These are phyloP conservation scores for Talaromyces proteolyticus DNA, from an alignment of 495 filamentous ascomycete genomes.

Conservation along the genomic window DNA sequence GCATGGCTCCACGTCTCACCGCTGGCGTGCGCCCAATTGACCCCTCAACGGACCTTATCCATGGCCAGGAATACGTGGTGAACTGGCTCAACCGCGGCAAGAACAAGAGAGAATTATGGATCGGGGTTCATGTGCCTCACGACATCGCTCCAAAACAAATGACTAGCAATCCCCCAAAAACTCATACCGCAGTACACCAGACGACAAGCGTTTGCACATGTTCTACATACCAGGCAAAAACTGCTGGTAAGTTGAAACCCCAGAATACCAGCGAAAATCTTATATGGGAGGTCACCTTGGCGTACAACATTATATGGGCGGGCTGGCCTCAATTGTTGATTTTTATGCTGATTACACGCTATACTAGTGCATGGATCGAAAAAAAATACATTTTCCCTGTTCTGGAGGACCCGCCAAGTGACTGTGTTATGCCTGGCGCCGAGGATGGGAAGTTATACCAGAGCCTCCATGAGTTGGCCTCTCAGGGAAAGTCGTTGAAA, in stretches of 20 bases:
- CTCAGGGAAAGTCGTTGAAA: background rate
- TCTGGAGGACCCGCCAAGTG: background rate
- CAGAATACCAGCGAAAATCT: background rate
- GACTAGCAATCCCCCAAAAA: background rate
- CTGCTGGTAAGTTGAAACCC: background rate
- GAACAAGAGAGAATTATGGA: background rate
- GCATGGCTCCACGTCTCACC: background rate
- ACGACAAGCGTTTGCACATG: background rate
- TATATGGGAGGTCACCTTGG: background rate
- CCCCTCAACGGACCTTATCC: background rate
- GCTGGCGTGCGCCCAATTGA: background rate
- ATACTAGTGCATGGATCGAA: background rate
- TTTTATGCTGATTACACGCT: background rate
- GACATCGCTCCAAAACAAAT: background rate
- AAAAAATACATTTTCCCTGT: conserved; percentile 1
- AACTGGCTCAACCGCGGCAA: background rate
- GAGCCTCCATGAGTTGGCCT: background rate
- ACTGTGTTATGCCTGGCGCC: background rate
- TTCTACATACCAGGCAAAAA: conserved; percentile 1
- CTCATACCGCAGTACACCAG: background rate
- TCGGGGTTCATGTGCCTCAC: background rate
- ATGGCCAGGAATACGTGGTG: background rate
- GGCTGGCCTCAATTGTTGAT: background rate
- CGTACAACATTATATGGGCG: background rate
- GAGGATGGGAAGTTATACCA: background rate